Conservation (phyloP, 2,329 filamentous ascomycete species). For the Colletotrichum sublineola region DNA sequence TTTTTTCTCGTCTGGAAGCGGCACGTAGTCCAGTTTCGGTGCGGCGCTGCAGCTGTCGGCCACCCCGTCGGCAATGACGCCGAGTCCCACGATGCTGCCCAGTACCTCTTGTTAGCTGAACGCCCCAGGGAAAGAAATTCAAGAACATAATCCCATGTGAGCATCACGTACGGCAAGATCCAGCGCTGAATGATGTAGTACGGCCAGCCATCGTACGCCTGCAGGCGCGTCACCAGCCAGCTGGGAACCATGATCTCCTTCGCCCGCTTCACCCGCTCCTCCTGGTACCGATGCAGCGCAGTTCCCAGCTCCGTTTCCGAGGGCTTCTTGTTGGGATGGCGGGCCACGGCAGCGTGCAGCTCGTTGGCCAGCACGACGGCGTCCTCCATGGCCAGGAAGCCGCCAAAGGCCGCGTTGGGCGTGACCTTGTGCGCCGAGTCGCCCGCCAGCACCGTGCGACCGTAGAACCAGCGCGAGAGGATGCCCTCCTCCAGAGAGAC, state of each 20-base stretch:
- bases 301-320: not conserved
- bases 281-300: not conserved
- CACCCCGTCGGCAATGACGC: too few relatives aligned
- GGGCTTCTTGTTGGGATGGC: not conserved
- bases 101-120: too few relatives aligned
- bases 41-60: too few relatives aligned
- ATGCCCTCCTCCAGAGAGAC: conserved; percentile 11
- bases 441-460: conserved; percentile 1
- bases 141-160: too few relatives aligned
- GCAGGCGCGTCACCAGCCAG: conserved; percentile 1
- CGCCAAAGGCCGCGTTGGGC: conserved; percentile 7
- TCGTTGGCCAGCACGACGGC: not conserved
- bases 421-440: conserved; percentile 18
- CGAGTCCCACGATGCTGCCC: too few relatives aligned
- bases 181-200: not conserved
- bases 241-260: not conserved
- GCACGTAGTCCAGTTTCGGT: too few relatives aligned
- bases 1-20: too few relatives aligned
- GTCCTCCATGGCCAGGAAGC: conserved; percentile 7
- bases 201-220: conserved; percentile 9
- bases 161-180: not conserved
- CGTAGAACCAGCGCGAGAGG: conserved; percentile 1
- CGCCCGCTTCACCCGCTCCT: not conserved
- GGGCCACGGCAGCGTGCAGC: not conserved
- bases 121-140: too few relatives aligned